Evolutionary conservation across 257 asterid genomes (phyloP).

Genomic region (Capsicum pubescens): DNA sequence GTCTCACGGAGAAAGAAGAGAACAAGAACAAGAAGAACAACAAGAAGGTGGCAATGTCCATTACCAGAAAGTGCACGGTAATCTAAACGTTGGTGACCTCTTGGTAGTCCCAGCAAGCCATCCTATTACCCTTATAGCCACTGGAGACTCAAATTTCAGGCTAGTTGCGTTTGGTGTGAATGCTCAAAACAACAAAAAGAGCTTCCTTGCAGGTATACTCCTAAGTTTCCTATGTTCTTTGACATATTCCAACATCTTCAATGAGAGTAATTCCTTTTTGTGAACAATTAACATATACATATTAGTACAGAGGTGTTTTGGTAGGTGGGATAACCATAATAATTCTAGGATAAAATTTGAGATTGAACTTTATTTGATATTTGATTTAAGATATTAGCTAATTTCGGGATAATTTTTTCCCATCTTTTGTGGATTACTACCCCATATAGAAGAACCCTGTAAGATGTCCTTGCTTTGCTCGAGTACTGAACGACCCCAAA

Average conservation of each 20-base stretch:
- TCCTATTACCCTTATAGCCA: conserved; percentile 46
- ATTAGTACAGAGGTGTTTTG: too few relatives aligned
- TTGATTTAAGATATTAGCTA: too few relatives aligned
- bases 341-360: too few relatives aligned
- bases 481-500: too few relatives aligned
- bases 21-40: not conserved
- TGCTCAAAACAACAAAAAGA: conserved; percentile 37
- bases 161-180: conserved; percentile 48
- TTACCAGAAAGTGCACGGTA: conserved; percentile 40
- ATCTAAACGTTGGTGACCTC: conserved; percentile 47
- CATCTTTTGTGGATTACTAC: too few relatives aligned
- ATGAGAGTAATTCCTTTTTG: too few relatives aligned
- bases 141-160: conserved; percentile 40
- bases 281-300: too few relatives aligned
- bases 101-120: conserved; percentile 53
- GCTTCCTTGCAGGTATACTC: conserved; percentile 51
- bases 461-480: too few relatives aligned
- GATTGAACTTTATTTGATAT: too few relatives aligned
- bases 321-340: too few relatives aligned
- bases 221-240: not conserved
- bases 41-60: conserved; percentile 27
- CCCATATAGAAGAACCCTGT: too few relatives aligned
- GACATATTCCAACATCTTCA: not conserved
- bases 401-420: too few relatives aligned
- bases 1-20: not conserved